Conservation (phyloP, 129 eudicot species). For the Erigeron canadensis region DNA sequence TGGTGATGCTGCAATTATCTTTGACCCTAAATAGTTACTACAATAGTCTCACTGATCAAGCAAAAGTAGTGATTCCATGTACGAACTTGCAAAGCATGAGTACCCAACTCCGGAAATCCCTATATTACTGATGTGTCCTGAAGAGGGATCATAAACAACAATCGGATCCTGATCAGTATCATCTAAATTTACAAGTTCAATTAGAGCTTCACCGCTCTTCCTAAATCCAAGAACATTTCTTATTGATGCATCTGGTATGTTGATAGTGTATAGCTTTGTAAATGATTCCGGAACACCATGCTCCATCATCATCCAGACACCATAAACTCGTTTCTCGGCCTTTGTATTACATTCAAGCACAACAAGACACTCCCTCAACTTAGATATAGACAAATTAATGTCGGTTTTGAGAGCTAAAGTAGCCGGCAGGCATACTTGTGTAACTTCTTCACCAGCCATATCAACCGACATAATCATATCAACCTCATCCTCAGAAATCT, state of each 20-base stretch:
- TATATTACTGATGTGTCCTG: neutral
- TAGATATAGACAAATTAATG: neutral
- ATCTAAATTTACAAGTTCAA: neutral
- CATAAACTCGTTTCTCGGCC: neutral
- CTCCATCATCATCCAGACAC: constrained; percentile 2
- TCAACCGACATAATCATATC: neutral
- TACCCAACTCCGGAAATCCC: neutral
- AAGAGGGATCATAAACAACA: neutral
- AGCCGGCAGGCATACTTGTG: neutral
- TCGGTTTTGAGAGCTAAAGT: neutral
- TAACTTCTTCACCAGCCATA: neutral
- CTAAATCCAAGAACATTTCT: neutral
- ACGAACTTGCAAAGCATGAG: neutral
- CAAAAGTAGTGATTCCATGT: neutral
- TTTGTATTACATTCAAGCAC: neutral
- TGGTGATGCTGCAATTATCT: neutral
- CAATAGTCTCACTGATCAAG: neutral
- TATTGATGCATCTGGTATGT: neutral
- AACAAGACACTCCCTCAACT: neutral
- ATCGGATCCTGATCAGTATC: neutral
- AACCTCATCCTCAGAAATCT: neutral
- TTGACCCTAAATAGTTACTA: neutral
- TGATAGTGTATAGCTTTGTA: neutral
- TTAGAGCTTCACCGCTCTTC: neutral
- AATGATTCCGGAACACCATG: neutral